A percentile compares a stretch with the other conserved stretches of the same genome.
Conservation (phyloP, 805 yeast species). For the Myxozyma neglecta region DNA sequence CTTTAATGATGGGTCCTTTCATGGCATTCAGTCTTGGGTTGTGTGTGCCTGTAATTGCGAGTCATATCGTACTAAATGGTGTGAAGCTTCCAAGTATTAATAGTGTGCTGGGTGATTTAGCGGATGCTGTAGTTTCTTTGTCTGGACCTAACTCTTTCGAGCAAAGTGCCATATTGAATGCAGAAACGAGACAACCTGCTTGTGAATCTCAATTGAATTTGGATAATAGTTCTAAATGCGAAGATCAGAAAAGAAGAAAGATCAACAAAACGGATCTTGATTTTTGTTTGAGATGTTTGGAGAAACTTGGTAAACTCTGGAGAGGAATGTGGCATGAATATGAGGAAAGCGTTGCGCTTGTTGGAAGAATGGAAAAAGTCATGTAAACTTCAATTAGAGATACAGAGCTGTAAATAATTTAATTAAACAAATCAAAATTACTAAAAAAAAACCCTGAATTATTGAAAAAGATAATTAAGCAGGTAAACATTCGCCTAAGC, state of each 20-base stretch:
- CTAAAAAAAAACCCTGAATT: too few relatives aligned
- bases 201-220: background rate
- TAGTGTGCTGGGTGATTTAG: slow-evolving; percentile 10
- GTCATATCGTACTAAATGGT: slow-evolving; percentile 19
- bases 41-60: slow-evolving; percentile 21
- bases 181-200: background rate
- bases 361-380: slow-evolving; percentile 22
- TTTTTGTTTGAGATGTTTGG: slow-evolving; percentile 15
- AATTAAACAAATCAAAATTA: too few relatives aligned
- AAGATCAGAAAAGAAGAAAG: background rate
- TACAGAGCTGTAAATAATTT: background rate
- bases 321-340: slow-evolving; percentile 18
- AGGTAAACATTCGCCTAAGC: too few relatives aligned
- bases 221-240: background rate
- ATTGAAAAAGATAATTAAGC: too few relatives aligned
- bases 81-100: slow-evolving; percentile 25
- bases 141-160: background rate
- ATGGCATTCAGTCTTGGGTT: slow-evolving; percentile 21
- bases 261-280: slow-evolving; percentile 15
- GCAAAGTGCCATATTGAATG: background rate
- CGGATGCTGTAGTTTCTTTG: slow-evolving; percentile 1
- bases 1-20: slow-evolving; percentile 18
- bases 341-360: slow-evolving; percentile 24
- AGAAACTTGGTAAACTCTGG: slow-evolving; percentile 16
- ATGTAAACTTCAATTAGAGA: slow-evolving; percentile 1